Percentiles rank a stretch among this genome's conserved stretches.
phyloP scores from a whole-genome alignment of 805 yeast genomes.

The Ogataea methanolica region DNA sequence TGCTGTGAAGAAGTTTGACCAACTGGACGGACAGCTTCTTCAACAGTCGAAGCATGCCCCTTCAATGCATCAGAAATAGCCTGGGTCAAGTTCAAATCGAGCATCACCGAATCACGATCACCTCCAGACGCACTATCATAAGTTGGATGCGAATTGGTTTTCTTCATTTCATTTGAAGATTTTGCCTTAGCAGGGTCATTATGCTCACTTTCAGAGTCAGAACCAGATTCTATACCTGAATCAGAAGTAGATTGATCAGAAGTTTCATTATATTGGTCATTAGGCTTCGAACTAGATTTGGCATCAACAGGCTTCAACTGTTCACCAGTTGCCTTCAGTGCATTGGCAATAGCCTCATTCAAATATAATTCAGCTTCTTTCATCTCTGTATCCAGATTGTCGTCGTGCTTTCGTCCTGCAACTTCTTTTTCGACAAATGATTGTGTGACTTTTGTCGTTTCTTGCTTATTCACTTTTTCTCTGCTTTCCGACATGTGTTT shows the following conservation, averaged over 20 bases:
- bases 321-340: conserved; percentile 10
- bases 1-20: not conserved
- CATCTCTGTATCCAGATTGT: not conserved
- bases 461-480: not conserved
- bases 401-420: not conserved
- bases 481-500: not conserved
- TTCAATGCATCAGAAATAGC: conserved; percentile 13
- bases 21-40: not conserved
- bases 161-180: not conserved
- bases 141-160: not conserved
- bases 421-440: not conserved
- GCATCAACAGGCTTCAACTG: not conserved
- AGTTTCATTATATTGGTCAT: too few relatives aligned
- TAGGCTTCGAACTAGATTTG: too few relatives aligned
- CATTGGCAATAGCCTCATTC: conserved; percentile 15
- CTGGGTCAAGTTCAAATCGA: conserved; percentile 10
- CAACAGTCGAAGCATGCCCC: conserved; percentile 5
- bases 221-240: not conserved
- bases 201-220: not conserved
- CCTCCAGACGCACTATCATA: not conserved
- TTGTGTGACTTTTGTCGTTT: not conserved
- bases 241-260: not conserved
- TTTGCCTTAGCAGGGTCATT: not conserved
- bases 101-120: not conserved
- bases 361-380: conserved; percentile 9